Conservation (phyloP, 192 early-diverging fungal genomes). For the Thoreauomyces humboldtii region DNA sequence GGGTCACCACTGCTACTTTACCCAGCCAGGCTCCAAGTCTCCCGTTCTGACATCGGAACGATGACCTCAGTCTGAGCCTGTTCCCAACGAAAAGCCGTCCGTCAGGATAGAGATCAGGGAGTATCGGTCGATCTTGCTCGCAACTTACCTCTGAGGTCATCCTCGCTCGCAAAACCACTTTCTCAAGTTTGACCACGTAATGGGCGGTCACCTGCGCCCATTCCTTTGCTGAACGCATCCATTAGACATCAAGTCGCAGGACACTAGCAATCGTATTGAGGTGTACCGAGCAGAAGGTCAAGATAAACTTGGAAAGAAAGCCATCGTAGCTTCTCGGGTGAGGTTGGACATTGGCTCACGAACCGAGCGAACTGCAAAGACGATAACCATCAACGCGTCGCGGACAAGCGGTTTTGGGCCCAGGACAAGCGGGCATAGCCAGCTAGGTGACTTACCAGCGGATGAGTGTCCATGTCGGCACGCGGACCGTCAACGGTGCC, state of each 20-base stretch:
- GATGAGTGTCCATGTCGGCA: neutral
- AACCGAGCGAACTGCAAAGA: neutral
- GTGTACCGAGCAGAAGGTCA: constrained; percentile 10
- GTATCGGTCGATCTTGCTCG: too few relatives aligned
- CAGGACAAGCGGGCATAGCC: too few relatives aligned
- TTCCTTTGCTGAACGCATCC: constrained; percentile 5
- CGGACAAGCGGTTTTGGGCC: too few relatives aligned
- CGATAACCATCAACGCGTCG: neutral
- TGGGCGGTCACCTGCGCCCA: constrained; percentile 1
- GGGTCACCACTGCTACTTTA: too few relatives aligned
- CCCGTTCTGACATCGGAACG: constrained; percentile 14
- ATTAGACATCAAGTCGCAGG: neutral
- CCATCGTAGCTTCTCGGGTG: neutral
- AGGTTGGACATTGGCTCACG: neutral
- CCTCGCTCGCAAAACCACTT: neutral
- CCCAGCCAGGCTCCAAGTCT: too few relatives aligned
- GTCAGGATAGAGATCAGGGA: too few relatives aligned
- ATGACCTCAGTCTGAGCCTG: constrained; percentile 10
- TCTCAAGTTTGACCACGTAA: neutral
- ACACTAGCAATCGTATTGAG: too few relatives aligned
- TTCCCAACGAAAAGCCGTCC: too few relatives aligned
- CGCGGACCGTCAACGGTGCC: too few relatives aligned
- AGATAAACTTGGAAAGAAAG: constrained; percentile 22
- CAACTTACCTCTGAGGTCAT: too few relatives aligned
- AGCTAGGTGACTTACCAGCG: neutral